Base-by-base conservation (phyloP, 768 basidiomycete species). In the Suillus variegatus region DNA sequence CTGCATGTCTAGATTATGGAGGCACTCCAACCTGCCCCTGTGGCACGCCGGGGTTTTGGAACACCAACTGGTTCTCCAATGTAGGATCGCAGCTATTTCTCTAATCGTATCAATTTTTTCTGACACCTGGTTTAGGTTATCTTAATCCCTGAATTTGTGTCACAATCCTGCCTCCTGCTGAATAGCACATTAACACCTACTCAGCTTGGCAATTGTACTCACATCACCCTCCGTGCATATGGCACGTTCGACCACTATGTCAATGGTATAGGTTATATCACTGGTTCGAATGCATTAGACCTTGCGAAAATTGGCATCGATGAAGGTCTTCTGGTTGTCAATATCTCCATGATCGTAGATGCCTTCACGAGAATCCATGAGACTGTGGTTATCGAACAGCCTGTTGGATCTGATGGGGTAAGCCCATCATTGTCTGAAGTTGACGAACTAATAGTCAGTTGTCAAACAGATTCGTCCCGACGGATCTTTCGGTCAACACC, bases 211-310 rank as follows among this genome's bases (percentile, higher is more conserved):
- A 82, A 82, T 64, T 90, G 88, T 68, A 79, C 77, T 12, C 70
- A 75, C 56, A 87, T 89, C 64, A 84, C 83, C 1, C 71, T 70
- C 3, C 82, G 89, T 20, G 77, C 86, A 8, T 90, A 86, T 67
- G 79, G 72, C 10, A 76, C 81, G 8, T 84, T 88, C 64, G 77
- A 76, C 62, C 76, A 74, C 62, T 74, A 69, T 51, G 74, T 85
- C 38, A 79, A 82, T 68, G 80, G 82, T 28, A 71, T 84, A 2
- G 82, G 84, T 18, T 81, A 77, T 47, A 72, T 89, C 28, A 85
- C 86, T 38, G 89, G 90, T 14, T 88, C 90, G 4, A 90, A 91
- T 69, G 79, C 82, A 1, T 76, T 90, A 52, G 88, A 91, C 71
- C 81, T 91, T 43, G 86, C 87, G 28, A 85, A 82, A 69, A 84